A percentile compares a stretch with the other conserved stretches of the same genome.
phyloP scores from a whole-genome alignment of 116 monocot species.

The Dioscorea cayenensis region DNA sequence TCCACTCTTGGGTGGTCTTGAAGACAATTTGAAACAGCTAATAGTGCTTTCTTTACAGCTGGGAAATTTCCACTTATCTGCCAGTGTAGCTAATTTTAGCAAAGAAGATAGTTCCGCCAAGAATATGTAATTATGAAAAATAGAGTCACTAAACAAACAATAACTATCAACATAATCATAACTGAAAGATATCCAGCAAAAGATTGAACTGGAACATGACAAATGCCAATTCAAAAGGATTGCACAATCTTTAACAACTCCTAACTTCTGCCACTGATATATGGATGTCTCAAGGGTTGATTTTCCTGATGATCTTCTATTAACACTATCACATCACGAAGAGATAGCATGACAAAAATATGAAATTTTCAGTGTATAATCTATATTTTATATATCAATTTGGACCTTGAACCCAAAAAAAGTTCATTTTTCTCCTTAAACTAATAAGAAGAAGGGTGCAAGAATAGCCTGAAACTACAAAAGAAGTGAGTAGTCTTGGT shows the following conservation, averaged over 20 bases:
- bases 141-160: neutral
- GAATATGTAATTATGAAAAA: neutral
- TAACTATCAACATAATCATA: neutral
- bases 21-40: constrained; percentile 64
- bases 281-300: too few relatives aligned
- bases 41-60: constrained; percentile 66
- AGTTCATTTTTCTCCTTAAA: too few relatives aligned
- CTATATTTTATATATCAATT: too few relatives aligned
- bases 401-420: too few relatives aligned
- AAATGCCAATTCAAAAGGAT: neutral
- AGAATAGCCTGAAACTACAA: too few relatives aligned
- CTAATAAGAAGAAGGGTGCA: too few relatives aligned
- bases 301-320: too few relatives aligned
- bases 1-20: constrained; percentile 55
- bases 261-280: too few relatives aligned
- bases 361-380: too few relatives aligned
- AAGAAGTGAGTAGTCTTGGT: too few relatives aligned
- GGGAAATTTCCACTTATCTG: constrained; percentile 68
- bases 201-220: neutral
- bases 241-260: neutral
- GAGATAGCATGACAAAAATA: too few relatives aligned
- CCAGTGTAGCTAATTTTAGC: constrained; percentile 2
- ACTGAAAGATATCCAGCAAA: neutral
- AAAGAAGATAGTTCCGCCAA: neutral
- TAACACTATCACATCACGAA: too few relatives aligned